Base-by-base conservation (phyloP, 176 grass and related monocot species). In the Rhipidocladum racemiflorum region DNA sequence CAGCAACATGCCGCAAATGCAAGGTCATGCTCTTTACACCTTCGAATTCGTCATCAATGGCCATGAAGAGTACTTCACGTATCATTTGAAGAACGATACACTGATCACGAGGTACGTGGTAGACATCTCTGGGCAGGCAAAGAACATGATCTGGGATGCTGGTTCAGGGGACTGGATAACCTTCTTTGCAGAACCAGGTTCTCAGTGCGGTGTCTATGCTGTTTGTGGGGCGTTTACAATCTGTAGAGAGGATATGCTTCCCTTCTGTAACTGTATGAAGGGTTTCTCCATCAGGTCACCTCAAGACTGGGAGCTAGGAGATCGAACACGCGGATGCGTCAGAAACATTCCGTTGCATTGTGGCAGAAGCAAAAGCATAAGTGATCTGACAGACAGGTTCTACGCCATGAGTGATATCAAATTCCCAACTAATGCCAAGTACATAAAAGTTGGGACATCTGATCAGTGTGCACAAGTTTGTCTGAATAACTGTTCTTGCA, bases 241-340 rank as follows among this genome's bases (percentile, higher is more conserved):
- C 6, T 88, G 80, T 9, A 54, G 49, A 16, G 34, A 61, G 0
- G 39, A 65, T 11, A 21, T 6, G 2, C 32, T 61, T 3, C 74
- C 65, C 0, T 72, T 77, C 16, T 88, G 86, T 38, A 63, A 6
- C 23, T 88, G 80, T 1, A 54, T 88, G 65, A 10, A 71, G 1
- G 80, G 80, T 23, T 88, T 83, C 53, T 65, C 55, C 0, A n/a
- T 69, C 6, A 72, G 14, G 17, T 76, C 63, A 21, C 43, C 34
- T 0, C 6, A 17, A 2, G 54, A 77, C 15, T 78, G 80, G 86
- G 43, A 44, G 23, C 21, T 78, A 6, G 75, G 79, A 10, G 86
- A 88, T 17, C 28, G 6, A 12, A 63, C 44, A 5, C 39, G 32
- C 2, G 86, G 86, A 2, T 78, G 86, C 12, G 2, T 15, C 1